Conservation (phyloP, 257 asterid genomes). For the Lavandula angustifolia region DNA sequence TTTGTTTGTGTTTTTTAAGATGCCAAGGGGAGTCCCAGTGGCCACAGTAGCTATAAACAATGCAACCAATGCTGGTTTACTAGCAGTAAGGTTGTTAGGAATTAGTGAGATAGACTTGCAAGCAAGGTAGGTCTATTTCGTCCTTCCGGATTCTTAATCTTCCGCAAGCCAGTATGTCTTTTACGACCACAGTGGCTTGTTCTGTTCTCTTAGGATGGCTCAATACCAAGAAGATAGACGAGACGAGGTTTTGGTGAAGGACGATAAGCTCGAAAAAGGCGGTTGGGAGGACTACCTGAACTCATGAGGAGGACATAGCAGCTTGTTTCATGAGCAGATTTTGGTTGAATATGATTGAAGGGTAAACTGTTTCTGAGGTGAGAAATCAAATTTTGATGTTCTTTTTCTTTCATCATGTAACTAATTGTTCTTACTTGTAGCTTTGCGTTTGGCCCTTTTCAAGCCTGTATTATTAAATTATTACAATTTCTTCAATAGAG, state of each 20-base stretch:
- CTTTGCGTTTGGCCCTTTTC: no score
- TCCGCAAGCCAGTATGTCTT: background rate
- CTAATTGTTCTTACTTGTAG: no score
- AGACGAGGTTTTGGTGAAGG: conserved; percentile 81
- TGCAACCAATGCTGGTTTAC: conserved; percentile 92
- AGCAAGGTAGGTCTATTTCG: conserved; percentile 54
- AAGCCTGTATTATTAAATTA: no score
- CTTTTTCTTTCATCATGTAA: no score
- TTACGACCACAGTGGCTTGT: conserved; percentile 13
- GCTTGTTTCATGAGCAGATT: no score
- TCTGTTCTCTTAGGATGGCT: conserved; percentile 55
- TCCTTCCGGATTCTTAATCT: background rate
- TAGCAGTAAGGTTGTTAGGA: conserved; percentile 86
- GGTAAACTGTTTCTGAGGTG: no score
- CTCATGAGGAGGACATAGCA: conserved; percentile 32
- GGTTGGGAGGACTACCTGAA: conserved; percentile 87
- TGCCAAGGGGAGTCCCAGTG: conserved; percentile 98
- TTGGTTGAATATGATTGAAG: no score
- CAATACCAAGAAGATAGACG: conserved; percentile 83
- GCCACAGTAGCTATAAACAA: conserved; percentile 93
- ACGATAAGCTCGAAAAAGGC: conserved; percentile 58
- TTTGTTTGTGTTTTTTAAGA: conserved; percentile 43
- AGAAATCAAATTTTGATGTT: no score
- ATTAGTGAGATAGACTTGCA: conserved; percentile 69
- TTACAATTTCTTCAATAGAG: no score